Evolutionary conservation across 1,284 basidiomycete species (phyloP).

Genomic region (Trichosporon sp.): DNA sequence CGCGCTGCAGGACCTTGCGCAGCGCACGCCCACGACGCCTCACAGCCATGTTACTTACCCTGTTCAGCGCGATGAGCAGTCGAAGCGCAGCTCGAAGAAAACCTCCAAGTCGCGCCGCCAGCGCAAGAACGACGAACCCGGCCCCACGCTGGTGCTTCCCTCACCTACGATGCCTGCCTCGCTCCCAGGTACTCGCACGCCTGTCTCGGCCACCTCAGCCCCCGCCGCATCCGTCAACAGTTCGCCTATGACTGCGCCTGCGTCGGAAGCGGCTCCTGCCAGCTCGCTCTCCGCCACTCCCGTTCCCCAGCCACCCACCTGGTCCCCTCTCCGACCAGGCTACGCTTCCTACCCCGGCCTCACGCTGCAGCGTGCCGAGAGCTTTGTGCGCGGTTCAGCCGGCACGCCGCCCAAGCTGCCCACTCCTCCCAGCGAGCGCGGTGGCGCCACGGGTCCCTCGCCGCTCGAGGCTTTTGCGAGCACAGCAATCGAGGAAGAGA

Average conservation of each 20-base stretch:
- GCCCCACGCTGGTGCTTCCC: neutral
- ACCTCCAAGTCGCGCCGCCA: neutral
- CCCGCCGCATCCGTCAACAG: neutral
- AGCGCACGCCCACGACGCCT: neutral
- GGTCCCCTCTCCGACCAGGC: neutral
- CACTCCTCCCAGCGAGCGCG: neutral
- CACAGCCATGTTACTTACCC: neutral
- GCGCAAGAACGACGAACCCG: neutral
- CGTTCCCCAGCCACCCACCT: too few species aligned
- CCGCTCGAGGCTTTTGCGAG: neutral
- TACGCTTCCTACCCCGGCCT: neutral
- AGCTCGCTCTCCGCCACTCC: neutral
- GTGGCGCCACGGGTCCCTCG: neutral
- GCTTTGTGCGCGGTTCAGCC: slow-evolving; percentile 11
- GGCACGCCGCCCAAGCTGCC: neutral
- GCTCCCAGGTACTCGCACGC: neutral
- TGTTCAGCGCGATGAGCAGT: neutral
- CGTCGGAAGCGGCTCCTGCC: neutral
- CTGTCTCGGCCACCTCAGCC: neutral
- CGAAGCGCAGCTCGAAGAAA: neutral
- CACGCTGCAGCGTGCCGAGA: neutral
- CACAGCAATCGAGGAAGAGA: neutral
- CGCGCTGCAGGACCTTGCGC: neutral
- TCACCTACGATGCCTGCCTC: neutral
- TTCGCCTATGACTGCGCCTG: neutral